These are phyloP conservation scores for Inonotus obliquus DNA, from an alignment of 1,284 basidiomycete genomes.

Conservation along the genomic window DNA sequence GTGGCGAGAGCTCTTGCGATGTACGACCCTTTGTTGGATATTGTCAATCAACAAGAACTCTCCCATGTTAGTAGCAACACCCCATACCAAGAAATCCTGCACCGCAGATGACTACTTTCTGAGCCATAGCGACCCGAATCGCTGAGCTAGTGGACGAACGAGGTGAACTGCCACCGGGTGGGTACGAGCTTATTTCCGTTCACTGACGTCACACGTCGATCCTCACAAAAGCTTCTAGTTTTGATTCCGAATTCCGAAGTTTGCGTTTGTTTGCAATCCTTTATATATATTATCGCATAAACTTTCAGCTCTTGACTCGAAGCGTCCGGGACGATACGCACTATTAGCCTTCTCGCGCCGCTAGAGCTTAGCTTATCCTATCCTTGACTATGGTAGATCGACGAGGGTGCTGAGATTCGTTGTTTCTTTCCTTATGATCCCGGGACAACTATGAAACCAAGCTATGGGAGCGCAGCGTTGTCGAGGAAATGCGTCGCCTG, in stretches of 20 bases:
- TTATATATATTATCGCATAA: too few species aligned
- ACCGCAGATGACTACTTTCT: conserved; percentile 57
- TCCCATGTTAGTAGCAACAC: not conserved
- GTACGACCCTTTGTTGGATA: conserved; percentile 41
- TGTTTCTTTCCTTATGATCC: not conserved
- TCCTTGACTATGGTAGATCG: not conserved
- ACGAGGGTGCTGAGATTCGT: not conserved
- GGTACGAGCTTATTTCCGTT: not conserved
- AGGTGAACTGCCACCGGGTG: not conserved
- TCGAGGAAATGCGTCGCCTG: not conserved
- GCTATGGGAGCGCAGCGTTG: not conserved
- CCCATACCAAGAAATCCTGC: conserved; percentile 58
- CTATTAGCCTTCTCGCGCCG: not conserved
- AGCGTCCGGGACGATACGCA: not conserved
- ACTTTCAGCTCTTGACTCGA: conserved; percentile 1
- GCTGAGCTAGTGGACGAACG: not conserved
- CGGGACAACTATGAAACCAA: not conserved
- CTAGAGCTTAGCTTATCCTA: not conserved
- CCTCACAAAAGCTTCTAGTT: not conserved
- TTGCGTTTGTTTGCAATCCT: too few species aligned
- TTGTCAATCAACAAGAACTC: not conserved
- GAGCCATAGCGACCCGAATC: conserved; percentile 4
- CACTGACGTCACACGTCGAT: not conserved
- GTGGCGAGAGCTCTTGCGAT: conserved; percentile 44
- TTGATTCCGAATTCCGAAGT: too few species aligned